These are phyloP conservation scores for Phytophthora capsici DNA, from an alignment of 352 stramenopile genomes.

Conservation along the genomic window DNA sequence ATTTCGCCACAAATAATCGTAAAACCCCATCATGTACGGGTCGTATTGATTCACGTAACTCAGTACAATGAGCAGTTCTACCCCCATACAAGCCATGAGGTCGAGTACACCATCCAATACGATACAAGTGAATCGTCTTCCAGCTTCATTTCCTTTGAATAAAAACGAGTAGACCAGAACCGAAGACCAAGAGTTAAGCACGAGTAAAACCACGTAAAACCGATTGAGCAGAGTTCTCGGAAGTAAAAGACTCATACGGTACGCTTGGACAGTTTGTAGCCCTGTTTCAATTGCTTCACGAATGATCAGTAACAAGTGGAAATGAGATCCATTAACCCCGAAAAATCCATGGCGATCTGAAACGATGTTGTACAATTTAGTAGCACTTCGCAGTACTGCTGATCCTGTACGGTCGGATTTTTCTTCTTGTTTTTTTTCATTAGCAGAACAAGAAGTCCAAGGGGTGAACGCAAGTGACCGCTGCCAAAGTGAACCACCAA, in stretches of 20 bases:
- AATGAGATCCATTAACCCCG: constrained; percentile 25
- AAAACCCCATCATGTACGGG: constrained; percentile 1
- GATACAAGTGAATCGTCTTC: constrained; percentile 19
- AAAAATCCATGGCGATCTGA: constrained; percentile 20
- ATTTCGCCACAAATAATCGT: constrained; percentile 15
- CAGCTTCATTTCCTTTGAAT: constrained; percentile 13
- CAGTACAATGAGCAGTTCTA: constrained; percentile 17
- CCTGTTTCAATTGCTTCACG: constrained; percentile 30
- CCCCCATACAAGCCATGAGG: constrained; percentile 23
- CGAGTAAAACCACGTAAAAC: constrained; percentile 35
- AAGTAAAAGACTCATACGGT: constrained; percentile 34
- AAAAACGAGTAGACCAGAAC: constrained; percentile 13
- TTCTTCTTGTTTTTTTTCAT: neutral
- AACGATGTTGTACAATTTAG: neutral
- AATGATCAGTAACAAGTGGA: constrained; percentile 24
- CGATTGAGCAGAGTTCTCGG: constrained; percentile 36
- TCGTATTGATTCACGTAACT: constrained; percentile 21
- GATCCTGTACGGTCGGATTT: constrained; percentile 3
- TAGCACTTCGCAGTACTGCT: neutral
- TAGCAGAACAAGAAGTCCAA: neutral
- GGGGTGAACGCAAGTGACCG: constrained; percentile 12
- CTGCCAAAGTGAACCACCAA: constrained; percentile 6
- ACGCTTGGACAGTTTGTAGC: constrained; percentile 30
- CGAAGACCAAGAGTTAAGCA: constrained; percentile 31
- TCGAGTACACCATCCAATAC: constrained; percentile 26